phyloP scores from a whole-genome alignment of 1,284 basidiomycete genomes.

The Pseudozyma thailandica region DNA sequence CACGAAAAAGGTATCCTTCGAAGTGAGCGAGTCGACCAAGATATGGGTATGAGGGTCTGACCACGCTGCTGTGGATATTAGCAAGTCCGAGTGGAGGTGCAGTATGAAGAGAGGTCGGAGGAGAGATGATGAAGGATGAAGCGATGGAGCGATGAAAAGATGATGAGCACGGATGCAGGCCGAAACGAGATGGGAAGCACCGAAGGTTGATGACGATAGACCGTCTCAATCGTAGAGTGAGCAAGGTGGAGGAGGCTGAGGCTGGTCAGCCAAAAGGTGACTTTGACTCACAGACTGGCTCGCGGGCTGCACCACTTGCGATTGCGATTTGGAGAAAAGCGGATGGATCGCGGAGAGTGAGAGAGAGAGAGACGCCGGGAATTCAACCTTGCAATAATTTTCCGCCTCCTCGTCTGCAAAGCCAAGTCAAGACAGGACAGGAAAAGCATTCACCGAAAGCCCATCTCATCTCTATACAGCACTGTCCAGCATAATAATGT shows the following conservation, averaged over 20 bases:
- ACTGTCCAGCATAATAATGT: too few relatives aligned
- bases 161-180: conserved; percentile 13
- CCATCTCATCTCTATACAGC: too few relatives aligned
- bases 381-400: too few relatives aligned
- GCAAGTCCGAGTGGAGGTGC: conserved; percentile 2
- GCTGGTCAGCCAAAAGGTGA: not conserved
- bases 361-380: too few relatives aligned
- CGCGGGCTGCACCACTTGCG: too few relatives aligned
- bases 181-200: conserved; percentile 1
- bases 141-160: not conserved
- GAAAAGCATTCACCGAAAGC: too few relatives aligned
- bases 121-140: not conserved
- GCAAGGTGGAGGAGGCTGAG: not conserved
- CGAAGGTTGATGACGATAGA: conserved; percentile 4
- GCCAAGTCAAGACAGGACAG: too few relatives aligned
- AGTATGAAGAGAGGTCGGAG: not conserved
- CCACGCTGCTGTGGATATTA: not conserved
- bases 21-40: too few relatives aligned
- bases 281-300: too few relatives aligned
- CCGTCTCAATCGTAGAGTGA: not conserved
- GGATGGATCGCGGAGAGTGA: too few relatives aligned
- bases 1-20: too few relatives aligned
- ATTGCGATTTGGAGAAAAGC: not conserved
- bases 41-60: not conserved
- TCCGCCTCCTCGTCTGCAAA: too few relatives aligned